phyloP scores from a whole-genome alignment of 1,284 basidiomycete genomes.

The Ustilago cynodontis region DNA sequence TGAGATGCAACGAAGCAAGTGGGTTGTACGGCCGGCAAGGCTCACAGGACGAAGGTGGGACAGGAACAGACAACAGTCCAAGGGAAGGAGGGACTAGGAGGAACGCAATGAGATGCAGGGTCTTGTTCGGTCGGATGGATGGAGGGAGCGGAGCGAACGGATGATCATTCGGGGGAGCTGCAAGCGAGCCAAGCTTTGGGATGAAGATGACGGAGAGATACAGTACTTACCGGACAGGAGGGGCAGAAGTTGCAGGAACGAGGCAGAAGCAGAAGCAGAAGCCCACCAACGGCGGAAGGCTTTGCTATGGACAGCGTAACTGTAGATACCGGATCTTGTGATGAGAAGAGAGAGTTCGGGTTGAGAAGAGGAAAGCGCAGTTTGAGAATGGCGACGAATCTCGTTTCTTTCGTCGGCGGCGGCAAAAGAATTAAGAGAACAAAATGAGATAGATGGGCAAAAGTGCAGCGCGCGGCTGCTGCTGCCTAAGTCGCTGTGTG shows the following conservation, averaged over 20 bases:
- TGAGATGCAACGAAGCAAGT: conserved; percentile 1
- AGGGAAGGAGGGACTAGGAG: neutral
- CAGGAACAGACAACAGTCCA: neutral
- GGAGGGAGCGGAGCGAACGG: conserved; percentile 1
- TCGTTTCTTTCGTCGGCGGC: neutral
- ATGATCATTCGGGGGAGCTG: neutral
- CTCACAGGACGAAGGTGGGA: neutral
- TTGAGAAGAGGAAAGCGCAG: neutral
- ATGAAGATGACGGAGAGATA: conserved; percentile 6
- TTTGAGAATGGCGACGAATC: conserved; percentile 14
- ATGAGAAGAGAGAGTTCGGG: conserved; percentile 1
- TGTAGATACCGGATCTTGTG: conserved; percentile 3
- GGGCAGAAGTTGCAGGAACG: too few relatives aligned
- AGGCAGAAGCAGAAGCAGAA: neutral
- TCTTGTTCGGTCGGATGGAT: neutral
- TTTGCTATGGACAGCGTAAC: neutral
- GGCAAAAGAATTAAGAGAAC: neutral
- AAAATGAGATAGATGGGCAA: neutral
- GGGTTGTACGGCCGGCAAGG: conserved; percentile 5
- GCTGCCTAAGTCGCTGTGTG: too few relatives aligned
- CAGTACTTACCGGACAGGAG: conserved; percentile 4
- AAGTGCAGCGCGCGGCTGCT: conserved; percentile 1
- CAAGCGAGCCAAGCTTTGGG: neutral
- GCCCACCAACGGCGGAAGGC: neutral
- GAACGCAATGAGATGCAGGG: conserved; percentile 6